These are phyloP conservation scores for Russula olivacea DNA, from an alignment of 768 basidiomycete species.

Conservation along the genomic window DNA sequence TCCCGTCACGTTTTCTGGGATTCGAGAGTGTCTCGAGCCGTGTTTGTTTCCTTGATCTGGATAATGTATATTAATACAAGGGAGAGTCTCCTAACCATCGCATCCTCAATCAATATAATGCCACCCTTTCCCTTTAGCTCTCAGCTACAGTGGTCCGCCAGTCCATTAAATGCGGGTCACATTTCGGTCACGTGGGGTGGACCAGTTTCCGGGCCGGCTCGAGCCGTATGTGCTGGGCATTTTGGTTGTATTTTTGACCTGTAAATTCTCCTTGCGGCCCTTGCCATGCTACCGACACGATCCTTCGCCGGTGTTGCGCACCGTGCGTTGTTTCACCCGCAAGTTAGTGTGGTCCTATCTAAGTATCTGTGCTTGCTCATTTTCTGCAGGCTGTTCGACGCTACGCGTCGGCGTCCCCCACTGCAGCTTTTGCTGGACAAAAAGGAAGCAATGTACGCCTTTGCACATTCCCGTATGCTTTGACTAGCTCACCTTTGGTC, in stretches of 20 bases:
- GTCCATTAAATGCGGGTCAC: not conserved
- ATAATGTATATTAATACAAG: not conserved
- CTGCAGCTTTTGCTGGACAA: slow-evolving; percentile 85
- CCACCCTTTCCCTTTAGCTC: not conserved
- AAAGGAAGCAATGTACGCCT: slow-evolving; percentile 76
- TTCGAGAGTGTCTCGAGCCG: not conserved
- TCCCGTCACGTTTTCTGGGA: not conserved
- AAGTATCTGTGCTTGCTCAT: slow-evolving; percentile 12
- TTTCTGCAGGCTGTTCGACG: slow-evolving; percentile 45
- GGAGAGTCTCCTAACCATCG: not conserved
- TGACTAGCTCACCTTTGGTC: slow-evolving; percentile 4
- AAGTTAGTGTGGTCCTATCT: slow-evolving; percentile 36
- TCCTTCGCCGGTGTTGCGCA: slow-evolving; percentile 52
- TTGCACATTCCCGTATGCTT: not conserved
- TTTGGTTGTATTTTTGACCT: slow-evolving; percentile 25
- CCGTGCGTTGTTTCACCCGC: slow-evolving; percentile 43
- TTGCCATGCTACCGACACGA: slow-evolving; percentile 53
- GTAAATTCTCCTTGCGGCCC: slow-evolving; percentile 25
- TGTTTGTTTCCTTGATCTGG: not conserved
- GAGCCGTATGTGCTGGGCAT: not conserved
- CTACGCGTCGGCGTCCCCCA: slow-evolving; percentile 72
- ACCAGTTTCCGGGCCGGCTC: slow-evolving; percentile 10
- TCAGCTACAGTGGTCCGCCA: too few species aligned
- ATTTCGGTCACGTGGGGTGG: slow-evolving; percentile 5
- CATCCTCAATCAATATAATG: not conserved